Percentiles rank a stretch among this genome's conserved stretches.
phyloP scores from a whole-genome alignment of 108 stramenopile genomes.

The Skeletonema potamos region DNA sequence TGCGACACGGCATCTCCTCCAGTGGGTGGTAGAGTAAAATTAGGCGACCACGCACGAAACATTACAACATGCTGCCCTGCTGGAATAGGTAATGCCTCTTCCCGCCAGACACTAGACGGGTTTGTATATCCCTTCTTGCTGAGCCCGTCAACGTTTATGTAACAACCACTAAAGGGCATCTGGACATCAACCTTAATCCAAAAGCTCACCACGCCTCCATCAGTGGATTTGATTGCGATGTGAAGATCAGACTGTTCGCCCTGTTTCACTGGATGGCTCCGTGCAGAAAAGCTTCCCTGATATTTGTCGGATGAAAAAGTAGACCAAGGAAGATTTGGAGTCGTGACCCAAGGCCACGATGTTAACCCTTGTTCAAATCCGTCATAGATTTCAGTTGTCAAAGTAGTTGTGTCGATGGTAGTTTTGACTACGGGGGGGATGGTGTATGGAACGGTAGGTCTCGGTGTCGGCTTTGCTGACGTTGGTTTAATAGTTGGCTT shows the following conservation, averaged over 20 bases:
- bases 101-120: neutral
- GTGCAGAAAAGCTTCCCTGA: conserved; percentile 18
- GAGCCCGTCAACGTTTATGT: conserved; percentile 15
- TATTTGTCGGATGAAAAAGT: neutral
- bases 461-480: neutral
- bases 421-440: conserved; percentile 2
- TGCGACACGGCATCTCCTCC: neutral
- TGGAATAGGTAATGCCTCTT: conserved; percentile 1
- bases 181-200: conserved; percentile 23
- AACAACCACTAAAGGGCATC: conserved; percentile 38
- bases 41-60: conserved; percentile 19
- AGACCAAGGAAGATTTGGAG: conserved; percentile 21
- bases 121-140: conserved; percentile 28
- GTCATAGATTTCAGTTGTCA: conserved; percentile 6
- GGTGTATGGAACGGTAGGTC: neutral
- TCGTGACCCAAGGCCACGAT: conserved; percentile 26
- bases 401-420: conserved; percentile 1
- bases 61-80: conserved; percentile 23
- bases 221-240: conserved; percentile 10
- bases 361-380: conserved; percentile 29
- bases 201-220: conserved; percentile 24
- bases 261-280: neutral
- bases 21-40: neutral
- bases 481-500: neutral
- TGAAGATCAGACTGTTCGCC: conserved; percentile 23